Base-by-base conservation (phyloP, 192 early-diverging fungal genomes). In the Pecoramyces ruminantium region DNA sequence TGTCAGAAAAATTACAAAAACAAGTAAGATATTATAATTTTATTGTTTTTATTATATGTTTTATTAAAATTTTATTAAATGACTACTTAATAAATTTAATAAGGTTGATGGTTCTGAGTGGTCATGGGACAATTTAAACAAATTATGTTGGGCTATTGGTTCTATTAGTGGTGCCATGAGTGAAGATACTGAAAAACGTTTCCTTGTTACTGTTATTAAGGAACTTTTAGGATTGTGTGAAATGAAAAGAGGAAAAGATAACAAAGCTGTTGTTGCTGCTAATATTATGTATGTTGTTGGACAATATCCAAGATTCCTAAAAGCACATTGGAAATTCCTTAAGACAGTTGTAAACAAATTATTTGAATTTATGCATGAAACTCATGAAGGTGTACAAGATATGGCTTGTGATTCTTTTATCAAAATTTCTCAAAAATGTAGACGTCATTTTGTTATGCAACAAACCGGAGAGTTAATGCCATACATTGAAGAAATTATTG, bases 281-380 rank as follows among this genome's bases (percentile, higher is more conserved):
- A 98, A 99, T 86, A 99, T 99, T 82, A 99, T 99, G 98, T 99
- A 99, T 84, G 95, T 97, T 82, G 98, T 99, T n/a, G 98, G 98
- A 25, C 98, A 99, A 87, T 99, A 99, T 84, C 98, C 98, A 78
- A 93, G 98, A n/a, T 99, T 99, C 90, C 90, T 99, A 82, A 99
- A 98, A 84, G 96, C 96, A 5, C 98, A 99, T 84, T 99, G 98
- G 98, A 97, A 97, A 88, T 99, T 99, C 90, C 91, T 99, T 85
- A 99, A 99, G 92, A 99, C 98, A 1, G 98, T 99, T 16, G 96
- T 98, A 82, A 99, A 98, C 93, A 99, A 99, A 85, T 88, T 98
- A 29, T 99, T 99, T 83, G 98, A 99, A 87, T 99, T 99, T 85
- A 99, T 99, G 98, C 98, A 98, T 85, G 98, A 99, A 87, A 89